Evolutionary conservation across 208 protist species (phyloP).

Genomic region (Trypanosoma mega): DNA sequence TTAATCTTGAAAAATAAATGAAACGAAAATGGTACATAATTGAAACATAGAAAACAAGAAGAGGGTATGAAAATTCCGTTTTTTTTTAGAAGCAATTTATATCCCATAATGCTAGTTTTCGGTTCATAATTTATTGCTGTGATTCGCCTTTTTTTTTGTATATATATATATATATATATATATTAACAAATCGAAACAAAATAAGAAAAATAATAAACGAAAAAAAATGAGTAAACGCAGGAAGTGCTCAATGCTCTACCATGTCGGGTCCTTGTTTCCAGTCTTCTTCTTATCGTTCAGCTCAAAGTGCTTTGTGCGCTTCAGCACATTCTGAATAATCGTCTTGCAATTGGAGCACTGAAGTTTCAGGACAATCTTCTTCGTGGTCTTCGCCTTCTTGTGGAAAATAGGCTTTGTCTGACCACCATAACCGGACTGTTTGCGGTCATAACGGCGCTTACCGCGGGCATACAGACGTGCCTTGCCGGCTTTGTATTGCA

Average conservation of each 20-base stretch:
- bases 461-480: slow-evolving; percentile 97
- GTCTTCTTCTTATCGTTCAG: slow-evolving; percentile 95
- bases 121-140: too few species aligned
- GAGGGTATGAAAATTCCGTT: too few species aligned
- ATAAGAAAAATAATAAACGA: slow-evolving; percentile 14
- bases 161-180: too few species aligned
- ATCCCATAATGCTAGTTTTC: too few species aligned
- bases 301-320: slow-evolving; percentile 99
- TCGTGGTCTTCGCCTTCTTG: slow-evolving; percentile 99
- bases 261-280: slow-evolving; percentile 90
- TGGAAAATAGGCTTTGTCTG: slow-evolving; percentile 99
- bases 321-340: slow-evolving; percentile 94
- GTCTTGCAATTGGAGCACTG: slow-evolving; percentile 97
- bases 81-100: too few species aligned
- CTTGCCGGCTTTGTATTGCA: slow-evolving; percentile 99
- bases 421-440: slow-evolving; percentile 99
- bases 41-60: too few species aligned
- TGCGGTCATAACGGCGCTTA: slow-evolving; percentile 99
- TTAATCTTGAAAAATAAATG: neutral
- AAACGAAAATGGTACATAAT: too few species aligned
- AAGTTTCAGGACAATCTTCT: slow-evolving; percentile 99
- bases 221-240: slow-evolving; percentile 4
- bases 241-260: slow-evolving; percentile 39
- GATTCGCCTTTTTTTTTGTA: too few species aligned
- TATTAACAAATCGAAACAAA: neutral